Base-by-base conservation (phyloP, 331 rosid genomes). In the Telfairia occidentalis region DNA sequence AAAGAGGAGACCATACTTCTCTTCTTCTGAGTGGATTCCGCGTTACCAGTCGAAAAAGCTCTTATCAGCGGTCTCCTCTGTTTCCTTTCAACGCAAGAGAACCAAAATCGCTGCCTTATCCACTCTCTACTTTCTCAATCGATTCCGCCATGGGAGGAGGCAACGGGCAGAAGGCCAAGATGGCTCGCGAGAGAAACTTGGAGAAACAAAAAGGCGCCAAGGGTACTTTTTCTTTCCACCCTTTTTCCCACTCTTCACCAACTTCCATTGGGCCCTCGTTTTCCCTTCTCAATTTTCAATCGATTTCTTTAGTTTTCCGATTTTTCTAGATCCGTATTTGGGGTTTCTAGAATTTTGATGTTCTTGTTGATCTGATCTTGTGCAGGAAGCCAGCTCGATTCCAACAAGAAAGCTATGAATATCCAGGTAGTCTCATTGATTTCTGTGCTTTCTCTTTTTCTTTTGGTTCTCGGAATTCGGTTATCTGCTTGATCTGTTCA, bases 331-430 rank as follows among this genome's bases (percentile, higher is more conserved):
- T 59, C 66, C 3, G 12, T 19, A 1, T 37, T 5, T 28, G 38
- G 42, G 43, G 21, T 67, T 67, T 19, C 0, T 38, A n/a, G 1
- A 19, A 23, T 69, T 42, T 45, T 43, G 10, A 10, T 64, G n/a
- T 64, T 16, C 32, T 5, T 65, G 5, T 65, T 69, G 40, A 6
- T n/a, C 71, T 38, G 21, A 66, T 18, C 1, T 10, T 23, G 35
- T 66, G 35, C 83, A 88, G 87, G 90, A 76, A 88, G 92, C 79
- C 92, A 84, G 83, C 90, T 88, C 53, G 87, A 88, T 48, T 50
- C 90, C 34, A 86, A 88, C 85, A 88, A 84, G 77, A 86, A 84
- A 79, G 89, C 88, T 69, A 84, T 86, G 92, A 53, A 77, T 3
- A 84, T 88, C 60, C 92, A 84, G 87, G 90, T 88, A 18, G 0